Evolutionary conservation across 345 rosid genomes (phyloP).

Genomic region (Theobroma cacao): DNA sequence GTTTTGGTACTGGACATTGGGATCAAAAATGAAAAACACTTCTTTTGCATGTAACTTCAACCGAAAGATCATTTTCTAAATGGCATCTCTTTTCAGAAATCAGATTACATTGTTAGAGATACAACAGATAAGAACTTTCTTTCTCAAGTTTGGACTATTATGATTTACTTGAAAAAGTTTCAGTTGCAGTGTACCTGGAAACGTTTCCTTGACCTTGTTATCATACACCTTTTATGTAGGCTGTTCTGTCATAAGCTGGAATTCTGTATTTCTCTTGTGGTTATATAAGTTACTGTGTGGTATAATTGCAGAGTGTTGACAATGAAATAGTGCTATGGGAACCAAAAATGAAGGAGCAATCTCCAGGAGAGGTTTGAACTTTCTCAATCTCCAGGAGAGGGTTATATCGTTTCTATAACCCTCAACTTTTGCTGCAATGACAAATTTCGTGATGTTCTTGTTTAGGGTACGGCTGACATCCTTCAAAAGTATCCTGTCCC

Average conservation of each 20-base stretch:
- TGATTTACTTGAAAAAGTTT: neutral
- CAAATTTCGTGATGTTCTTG: neutral
- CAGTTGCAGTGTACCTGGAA: neutral
- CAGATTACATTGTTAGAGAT: neutral
- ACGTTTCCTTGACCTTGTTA: neutral
- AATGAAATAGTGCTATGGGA: constrained; percentile 95
- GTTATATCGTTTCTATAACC: constrained; percentile 10
- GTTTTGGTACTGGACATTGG: neutral
- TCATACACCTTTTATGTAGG: neutral
- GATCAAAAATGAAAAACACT: neutral
- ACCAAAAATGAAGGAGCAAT: constrained; percentile 92
- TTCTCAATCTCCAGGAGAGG: constrained; percentile 95
- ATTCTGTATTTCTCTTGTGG: neutral
- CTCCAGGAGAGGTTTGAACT: constrained; percentile 86
- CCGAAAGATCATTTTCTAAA: neutral
- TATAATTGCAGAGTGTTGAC: constrained; percentile 80
- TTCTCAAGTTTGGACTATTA: neutral
- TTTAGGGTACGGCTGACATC: constrained; percentile 83
- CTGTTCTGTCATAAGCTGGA: neutral
- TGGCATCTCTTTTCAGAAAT: neutral
- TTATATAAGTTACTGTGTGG: constrained; percentile 6
- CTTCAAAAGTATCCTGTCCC: constrained; percentile 92
- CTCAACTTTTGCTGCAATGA: neutral
- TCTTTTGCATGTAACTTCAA: neutral
- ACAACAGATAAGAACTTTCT: neutral